Base-by-base conservation (phyloP, 1,284 basidiomycete species). In the Farysia itapuensis region DNA sequence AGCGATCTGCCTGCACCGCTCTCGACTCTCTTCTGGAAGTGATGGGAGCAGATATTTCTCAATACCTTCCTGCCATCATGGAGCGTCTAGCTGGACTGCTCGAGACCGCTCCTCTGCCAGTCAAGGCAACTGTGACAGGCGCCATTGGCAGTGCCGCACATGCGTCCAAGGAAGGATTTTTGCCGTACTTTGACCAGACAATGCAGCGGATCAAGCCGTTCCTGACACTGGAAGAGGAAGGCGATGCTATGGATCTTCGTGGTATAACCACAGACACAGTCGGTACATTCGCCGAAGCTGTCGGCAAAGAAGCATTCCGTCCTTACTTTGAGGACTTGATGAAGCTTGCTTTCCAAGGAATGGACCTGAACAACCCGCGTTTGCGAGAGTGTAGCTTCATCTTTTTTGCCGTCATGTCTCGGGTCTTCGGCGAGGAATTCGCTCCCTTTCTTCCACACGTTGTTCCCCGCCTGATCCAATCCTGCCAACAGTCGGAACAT, bases 191-290 rank as follows among this genome's bases (percentile, higher is more conserved):
- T 81, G 83, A 87, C 68, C 86, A 88, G 34, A 92, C 90, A 45
- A 94, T 98, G 86, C 82, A 85, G 64, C 86, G 86, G 51, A 84
- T 99, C 66, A 85, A 88, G 63, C 89, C 89, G 67, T 82, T 82
- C 79, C 89, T 98, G 80, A 83, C 89, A 38, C 82, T 89, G 32
- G 85, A 90, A 31, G 80, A 79, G 42, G 84, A 84, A 30, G 89
- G 91, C 74, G 90, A 93, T 75, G 86, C 85, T 64, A 78, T 79
- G 64, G 93, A 98, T 73, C 84, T 99, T 32, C 89, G 95, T 54
- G 95, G 95, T 32, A 95, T 97, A 75, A 88, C 94, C 20, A 96
- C 95, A 84, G 95, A 98, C 79, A 92, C 95, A 26, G 87, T 97
- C 59, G 95, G 95, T 36, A 98, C 95, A 0, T 90, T 99, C 66